Base-by-base conservation (phyloP, 2,329 filamentous ascomycete species). In the Rhynchosporium secalis region DNA sequence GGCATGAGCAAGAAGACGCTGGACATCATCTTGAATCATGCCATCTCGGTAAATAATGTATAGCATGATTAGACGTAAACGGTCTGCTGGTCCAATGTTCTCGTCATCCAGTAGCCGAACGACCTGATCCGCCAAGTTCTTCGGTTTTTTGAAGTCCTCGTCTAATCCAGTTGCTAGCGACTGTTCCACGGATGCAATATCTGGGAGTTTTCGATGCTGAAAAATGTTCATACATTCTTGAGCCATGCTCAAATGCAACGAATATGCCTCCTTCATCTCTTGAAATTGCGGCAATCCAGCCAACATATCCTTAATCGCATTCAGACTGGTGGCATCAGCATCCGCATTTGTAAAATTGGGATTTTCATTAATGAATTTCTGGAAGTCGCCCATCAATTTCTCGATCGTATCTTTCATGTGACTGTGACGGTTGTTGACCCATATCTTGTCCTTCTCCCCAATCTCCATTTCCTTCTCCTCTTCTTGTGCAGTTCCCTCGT, bases 331-430 rank as follows among this genome's bases (percentile, higher is more conserved):
- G 52, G 86, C 82, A 61, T 89, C 85, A 66, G 83, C 83, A 65
- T 84, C 80, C 72, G 86, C 82, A 66, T 95, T 88, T 12, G 91
- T 91, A 72, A 98, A 98, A 73, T 98, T 91, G 13, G 93, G 90
- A 73, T 99, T 96, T 64, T 95, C 88, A 48, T 88, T 86, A 71
- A 96, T 84, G 77, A 99, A 99, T 73, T 88, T 93, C 71, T 92
- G 88, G 73, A 99, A 98, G 74, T 98, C 94, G 61, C 86, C 84
- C 81, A 94, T 95, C 64, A 99, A 81, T 76, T 94, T 96, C 72
- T 94, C 91, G 70, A 98, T 93, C 3, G 95, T 95, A 75, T 98
- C 93, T 75, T 96, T 96, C 95, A 99, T 99, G 76, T 99, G 95
- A 58, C 87, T 84, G 77, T 99, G 95, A 60, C 95, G 85, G 73